Percentiles rank a stretch among this genome's conserved stretches.
Evolutionary conservation across 192 early-diverging fungal genomes (phyloP).

Genomic region (Entophlyctis luteolus): DNA sequence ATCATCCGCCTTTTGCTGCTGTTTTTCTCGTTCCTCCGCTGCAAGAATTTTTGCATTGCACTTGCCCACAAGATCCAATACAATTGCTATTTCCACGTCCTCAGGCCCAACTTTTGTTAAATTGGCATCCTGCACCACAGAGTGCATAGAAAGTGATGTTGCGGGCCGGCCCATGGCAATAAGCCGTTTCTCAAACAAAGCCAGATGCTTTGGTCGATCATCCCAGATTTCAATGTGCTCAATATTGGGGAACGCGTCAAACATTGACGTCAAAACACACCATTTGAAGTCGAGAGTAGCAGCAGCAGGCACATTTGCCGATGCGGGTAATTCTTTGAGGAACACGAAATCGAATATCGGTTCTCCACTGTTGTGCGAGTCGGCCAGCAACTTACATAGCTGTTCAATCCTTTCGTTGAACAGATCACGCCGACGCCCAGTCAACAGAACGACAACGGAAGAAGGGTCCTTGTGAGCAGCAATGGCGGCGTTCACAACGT

Average conservation of each 20-base stretch:
- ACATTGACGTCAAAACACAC: conserved; percentile 31
- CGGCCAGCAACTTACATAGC: conserved; percentile 17
- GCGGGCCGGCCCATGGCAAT: not conserved
- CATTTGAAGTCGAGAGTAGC: conserved; percentile 53
- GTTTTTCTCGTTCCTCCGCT: conserved; percentile 17
- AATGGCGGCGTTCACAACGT: not conserved
- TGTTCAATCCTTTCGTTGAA: conserved; percentile 41
- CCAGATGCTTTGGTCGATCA: conserved; percentile 43
- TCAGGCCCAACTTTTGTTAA: conserved; percentile 26
- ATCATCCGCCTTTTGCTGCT: not conserved
- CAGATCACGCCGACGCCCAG: conserved; percentile 44
- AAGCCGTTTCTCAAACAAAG: conserved; percentile 33
- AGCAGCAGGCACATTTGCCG: not conserved
- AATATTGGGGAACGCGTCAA: conserved; percentile 32
- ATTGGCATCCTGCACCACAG: conserved; percentile 28
- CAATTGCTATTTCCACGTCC: conserved; percentile 36
- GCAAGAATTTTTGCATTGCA: conserved; percentile 41
- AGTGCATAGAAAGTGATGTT: conserved; percentile 14
- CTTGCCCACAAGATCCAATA: conserved; percentile 37
- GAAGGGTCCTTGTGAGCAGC: conserved; percentile 12
- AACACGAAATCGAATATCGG: conserved; percentile 38
- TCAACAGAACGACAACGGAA: conserved; percentile 34
- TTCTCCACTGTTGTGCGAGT: not conserved
- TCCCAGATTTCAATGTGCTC: conserved; percentile 39
- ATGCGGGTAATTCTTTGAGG: not conserved